Evolutionary conservation across 345 rosid genomes (phyloP).

Genomic region (Xanthoceras sorbifolium): DNA sequence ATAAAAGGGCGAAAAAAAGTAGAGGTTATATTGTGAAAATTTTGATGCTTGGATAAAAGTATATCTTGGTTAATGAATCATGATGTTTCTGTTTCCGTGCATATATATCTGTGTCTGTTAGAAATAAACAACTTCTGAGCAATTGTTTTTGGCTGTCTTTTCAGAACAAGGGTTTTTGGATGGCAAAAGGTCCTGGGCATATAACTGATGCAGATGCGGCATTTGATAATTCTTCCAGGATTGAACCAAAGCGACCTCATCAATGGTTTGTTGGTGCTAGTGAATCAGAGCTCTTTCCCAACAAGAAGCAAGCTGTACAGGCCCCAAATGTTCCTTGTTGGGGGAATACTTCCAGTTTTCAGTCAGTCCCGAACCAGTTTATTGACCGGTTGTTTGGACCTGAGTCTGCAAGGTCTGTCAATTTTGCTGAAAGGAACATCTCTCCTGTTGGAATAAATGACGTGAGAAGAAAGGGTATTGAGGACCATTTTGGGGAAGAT

Average conservation of each 20-base stretch:
- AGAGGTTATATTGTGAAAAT: not conserved
- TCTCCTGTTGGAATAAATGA: slow-evolving; percentile 44
- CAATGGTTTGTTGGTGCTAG: slow-evolving; percentile 68
- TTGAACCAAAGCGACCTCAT: slow-evolving; percentile 68
- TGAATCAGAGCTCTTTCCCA: slow-evolving; percentile 68
- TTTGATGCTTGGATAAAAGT: not conserved
- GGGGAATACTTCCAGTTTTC: slow-evolving; percentile 62
- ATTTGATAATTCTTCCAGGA: slow-evolving; percentile 54
- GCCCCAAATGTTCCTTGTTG: slow-evolving; percentile 55
- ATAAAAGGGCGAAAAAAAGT: not conserved
- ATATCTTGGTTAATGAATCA: not conserved
- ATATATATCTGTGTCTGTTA: not conserved
- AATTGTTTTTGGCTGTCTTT: slow-evolving; percentile 37
- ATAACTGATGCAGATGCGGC: slow-evolving; percentile 51
- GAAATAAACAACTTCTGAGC: slow-evolving; percentile 6
- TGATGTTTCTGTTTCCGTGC: not conserved
- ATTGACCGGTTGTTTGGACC: slow-evolving; percentile 65
- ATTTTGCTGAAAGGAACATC: slow-evolving; percentile 51
- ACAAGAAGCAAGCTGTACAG: slow-evolving; percentile 74
- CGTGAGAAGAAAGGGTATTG: slow-evolving; percentile 32
- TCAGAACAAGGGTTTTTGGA: slow-evolving; percentile 74
- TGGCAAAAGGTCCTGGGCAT: slow-evolving; percentile 49
- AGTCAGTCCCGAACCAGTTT: slow-evolving; percentile 61
- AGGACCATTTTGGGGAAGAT: slow-evolving; percentile 44
- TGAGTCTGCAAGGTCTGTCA: slow-evolving; percentile 55